A percentile compares a stretch with the other conserved stretches of the same genome.
These are phyloP conservation scores for Novymonas esmeraldas DNA, from an alignment of 208 protist genomes.

Conservation along the genomic window DNA sequence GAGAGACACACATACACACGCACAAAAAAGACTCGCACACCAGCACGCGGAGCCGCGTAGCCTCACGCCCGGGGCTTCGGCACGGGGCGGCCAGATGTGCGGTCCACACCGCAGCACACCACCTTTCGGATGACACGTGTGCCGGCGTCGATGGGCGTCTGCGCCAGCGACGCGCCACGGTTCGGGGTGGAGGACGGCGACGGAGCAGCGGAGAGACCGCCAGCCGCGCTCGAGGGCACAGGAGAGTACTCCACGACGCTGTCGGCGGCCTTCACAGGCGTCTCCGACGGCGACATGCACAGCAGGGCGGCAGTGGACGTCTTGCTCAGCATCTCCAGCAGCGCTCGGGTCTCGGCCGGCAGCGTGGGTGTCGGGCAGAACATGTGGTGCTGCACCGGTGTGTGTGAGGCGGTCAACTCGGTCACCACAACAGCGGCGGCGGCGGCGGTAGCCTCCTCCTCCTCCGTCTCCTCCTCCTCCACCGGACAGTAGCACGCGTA, in stretches of 20 bases:
- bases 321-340: slow-evolving; percentile 13
- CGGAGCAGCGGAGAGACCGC: not conserved
- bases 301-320: not conserved
- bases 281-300: slow-evolving; percentile 4
- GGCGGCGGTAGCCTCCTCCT: not conserved
- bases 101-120: slow-evolving; percentile 48
- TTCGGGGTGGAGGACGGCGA: slow-evolving; percentile 8
- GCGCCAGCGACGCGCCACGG: slow-evolving; percentile 1
- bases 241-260: not conserved
- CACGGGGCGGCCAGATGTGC: slow-evolving; percentile 50
- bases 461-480: slow-evolving; percentile 18
- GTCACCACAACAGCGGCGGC: not conserved
- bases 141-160: not conserved
- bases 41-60: not conserved
- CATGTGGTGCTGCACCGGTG: slow-evolving; percentile 9
- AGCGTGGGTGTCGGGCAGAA: not conserved
- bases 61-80: slow-evolving; percentile 16
- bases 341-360: slow-evolving; percentile 8
- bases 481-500: slow-evolving; percentile 57
- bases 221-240: not conserved
- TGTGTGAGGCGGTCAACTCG: not conserved
- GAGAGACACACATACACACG: not conserved
- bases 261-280: slow-evolving; percentile 5
- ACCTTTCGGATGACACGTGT: slow-evolving; percentile 44
- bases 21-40: not conserved